Base-by-base conservation (phyloP, 495 filamentous ascomycete genomes). In the Darksidea phi region DNA sequence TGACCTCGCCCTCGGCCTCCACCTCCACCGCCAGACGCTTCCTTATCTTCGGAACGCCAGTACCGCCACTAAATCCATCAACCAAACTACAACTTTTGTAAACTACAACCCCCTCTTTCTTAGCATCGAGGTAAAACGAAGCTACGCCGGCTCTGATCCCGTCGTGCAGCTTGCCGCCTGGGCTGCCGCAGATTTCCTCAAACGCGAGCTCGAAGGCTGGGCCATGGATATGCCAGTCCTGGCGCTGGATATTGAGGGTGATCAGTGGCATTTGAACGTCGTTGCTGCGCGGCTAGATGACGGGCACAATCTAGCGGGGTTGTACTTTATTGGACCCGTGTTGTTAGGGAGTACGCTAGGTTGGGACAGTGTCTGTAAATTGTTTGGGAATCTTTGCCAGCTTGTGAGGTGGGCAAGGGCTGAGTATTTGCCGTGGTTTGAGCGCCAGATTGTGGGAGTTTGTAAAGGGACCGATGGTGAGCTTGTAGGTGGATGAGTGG, bases 101-200 rank as follows among this genome's bases (percentile, higher is more conserved):
- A 61, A 54, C 41, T 7, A 5, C 3, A 54, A 23, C 17, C 58
- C 58, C 17, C 6, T 61, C 25, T 61, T 54, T 23, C 58, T 61
- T 18, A 61, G 54, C 37, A 54, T 61, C 20, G 50, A 61, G n/a
- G 58, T 54, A 15, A 61, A 60, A 37, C 48, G 48, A 34, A 4
- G 20, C 1, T 36, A 61, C 26, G 48, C 20, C 37, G 37, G 21
- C 20, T 6, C 10, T 1, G 58, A 61, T 37, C 41, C 36, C 11
- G 26, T 28, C n/a, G 26, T 61, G 2, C 36, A 61, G 24, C 41
- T 61, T n/a, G 49, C 37, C 8, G 58, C 42, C 8, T 61, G 50
- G 58, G 42, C 43, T 23, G 50, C 58, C 36, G 58, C 58, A 13
- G 58, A 61, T 15, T 61, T 54, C 26, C 21, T n/a, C 10, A 61